phyloP scores from a whole-genome alignment of 306 rosid genomes.

The Carpinus fangiana region DNA sequence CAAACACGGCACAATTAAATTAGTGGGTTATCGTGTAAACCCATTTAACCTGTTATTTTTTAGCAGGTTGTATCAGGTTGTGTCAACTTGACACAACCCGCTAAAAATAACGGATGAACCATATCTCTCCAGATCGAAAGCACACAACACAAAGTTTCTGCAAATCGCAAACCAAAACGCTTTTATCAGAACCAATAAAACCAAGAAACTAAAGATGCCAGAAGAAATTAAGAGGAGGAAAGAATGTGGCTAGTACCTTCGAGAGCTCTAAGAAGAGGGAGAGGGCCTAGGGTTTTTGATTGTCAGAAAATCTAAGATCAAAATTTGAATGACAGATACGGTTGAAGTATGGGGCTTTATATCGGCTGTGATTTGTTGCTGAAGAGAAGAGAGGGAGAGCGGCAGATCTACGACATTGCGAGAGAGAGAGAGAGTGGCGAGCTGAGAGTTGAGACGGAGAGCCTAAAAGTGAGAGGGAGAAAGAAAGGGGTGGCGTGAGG shows the following conservation, averaged over 20 bases:
- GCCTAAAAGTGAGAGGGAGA: too few relatives aligned
- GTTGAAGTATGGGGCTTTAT: background rate
- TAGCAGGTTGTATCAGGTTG: too few relatives aligned
- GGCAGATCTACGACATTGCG: too few relatives aligned
- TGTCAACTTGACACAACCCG: too few relatives aligned
- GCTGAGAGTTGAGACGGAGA: too few relatives aligned
- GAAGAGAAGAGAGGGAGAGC: too few relatives aligned
- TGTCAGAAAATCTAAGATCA: background rate
- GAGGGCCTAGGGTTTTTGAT: background rate
- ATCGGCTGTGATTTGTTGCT: background rate
- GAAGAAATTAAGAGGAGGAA: background rate
- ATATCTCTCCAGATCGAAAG: conserved; percentile 19
- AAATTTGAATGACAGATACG: background rate
- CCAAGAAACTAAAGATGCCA: background rate
- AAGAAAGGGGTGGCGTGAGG: too few relatives aligned
- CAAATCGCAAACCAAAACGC: background rate
- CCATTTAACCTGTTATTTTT: too few relatives aligned
- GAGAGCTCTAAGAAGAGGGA: background rate
- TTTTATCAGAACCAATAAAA: too few relatives aligned
- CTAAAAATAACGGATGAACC: conserved; percentile 48
- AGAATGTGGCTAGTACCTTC: background rate
- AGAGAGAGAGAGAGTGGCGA: too few relatives aligned
- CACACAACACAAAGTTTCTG: background rate
- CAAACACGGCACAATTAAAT: too few relatives aligned
- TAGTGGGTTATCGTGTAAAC: too few relatives aligned